Base-by-base conservation (phyloP, 306 rosid species). In the Corylus heterophylla region DNA sequence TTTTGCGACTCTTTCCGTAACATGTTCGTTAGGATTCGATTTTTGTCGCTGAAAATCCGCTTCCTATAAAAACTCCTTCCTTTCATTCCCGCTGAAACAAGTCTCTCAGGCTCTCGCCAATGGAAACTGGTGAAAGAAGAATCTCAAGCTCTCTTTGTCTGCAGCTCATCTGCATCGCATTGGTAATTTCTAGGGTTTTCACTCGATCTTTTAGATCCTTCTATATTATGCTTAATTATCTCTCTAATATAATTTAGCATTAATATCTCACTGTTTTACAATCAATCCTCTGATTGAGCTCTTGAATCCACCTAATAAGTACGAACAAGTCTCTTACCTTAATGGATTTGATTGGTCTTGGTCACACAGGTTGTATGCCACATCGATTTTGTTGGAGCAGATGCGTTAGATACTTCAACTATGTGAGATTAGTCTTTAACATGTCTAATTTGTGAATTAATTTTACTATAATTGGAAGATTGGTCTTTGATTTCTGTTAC, bases 331-430 rank as follows among this genome's bases (percentile, higher is more conserved):
- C 37, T 59, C 66, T 59, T 27, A 35, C 7, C 44, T 5, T 64
- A 13, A 31, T 17, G 9, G 22, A 2, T 29, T 56, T 76, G 55
- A 59, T 81, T 58, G 20, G 18, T 49, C 44, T 81, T 77, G 7
- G 58, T 56, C 27, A 54, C 62, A 69, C 89, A 94, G 98, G 84
- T 89, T 87, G 59, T 87, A 64, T 83, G 82, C 61, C 79, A n/a
- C 10, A 70, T 47, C 73, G 74, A 71, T 49, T 45, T 76, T 74
- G 64, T 63, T 54, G 76, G 69, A 62, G 87, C 84, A 29, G 82
- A 76, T 84, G 72, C 78, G 56, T 85, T 88, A 0, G 81, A 71
- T 79, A 27, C 76, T 77, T 83, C 90, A 35, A 76, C 82, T 80
- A 79, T 63, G 98, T 92, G 88, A 64, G 81, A 35, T 61, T 45